These are phyloP conservation scores for Talaromyces thailandensis DNA, from an alignment of 495 filamentous ascomycete species.

Conservation along the genomic window DNA sequence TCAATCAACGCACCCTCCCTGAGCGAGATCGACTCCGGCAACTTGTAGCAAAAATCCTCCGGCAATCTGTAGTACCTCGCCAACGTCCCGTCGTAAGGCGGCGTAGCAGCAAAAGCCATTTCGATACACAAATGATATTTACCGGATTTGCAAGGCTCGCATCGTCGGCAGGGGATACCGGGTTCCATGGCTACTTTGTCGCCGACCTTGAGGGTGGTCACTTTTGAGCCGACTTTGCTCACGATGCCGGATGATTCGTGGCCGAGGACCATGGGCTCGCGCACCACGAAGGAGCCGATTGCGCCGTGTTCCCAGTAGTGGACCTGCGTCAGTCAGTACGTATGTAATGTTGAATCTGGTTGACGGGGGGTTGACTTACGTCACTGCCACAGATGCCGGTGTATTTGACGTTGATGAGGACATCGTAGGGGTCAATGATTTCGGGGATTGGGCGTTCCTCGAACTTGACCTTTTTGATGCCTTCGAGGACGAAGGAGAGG, in stretches of 20 bases:
- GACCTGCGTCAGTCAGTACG: constrained; percentile 26
- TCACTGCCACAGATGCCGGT: constrained; percentile 90
- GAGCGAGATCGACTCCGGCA: constrained; percentile 34
- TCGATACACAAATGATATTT: constrained; percentile 45
- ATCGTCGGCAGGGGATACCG: constrained; percentile 42
- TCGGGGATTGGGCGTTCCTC: constrained; percentile 68
- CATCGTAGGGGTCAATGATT: constrained; percentile 58
- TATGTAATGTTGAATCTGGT: too few relatives aligned
- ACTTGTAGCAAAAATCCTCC: constrained; percentile 47
- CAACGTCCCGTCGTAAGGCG: constrained; percentile 45
- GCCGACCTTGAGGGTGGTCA: constrained; percentile 32
- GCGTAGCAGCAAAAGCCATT: constrained; percentile 46
- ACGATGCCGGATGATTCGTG: constrained; percentile 83
- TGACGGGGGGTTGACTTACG: constrained; percentile 31
- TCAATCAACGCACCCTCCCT: constrained; percentile 48
- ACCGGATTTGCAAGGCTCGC: constrained; percentile 41
- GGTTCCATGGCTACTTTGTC: constrained; percentile 47
- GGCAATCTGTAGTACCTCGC: constrained; percentile 46
- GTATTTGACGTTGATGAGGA: constrained; percentile 73
- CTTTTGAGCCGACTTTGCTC: constrained; percentile 51
- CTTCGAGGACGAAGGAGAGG: constrained; percentile 78
- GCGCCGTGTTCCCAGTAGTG: constrained; percentile 85
- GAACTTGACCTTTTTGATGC: constrained; percentile 59
- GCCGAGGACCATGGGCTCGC: constrained; percentile 84
- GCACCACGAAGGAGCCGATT: constrained; percentile 74